A percentile compares a stretch with the other conserved stretches of the same genome.
phyloP scores from a whole-genome alignment of 768 basidiomycete genomes.

The Floccularia luteovirens region DNA sequence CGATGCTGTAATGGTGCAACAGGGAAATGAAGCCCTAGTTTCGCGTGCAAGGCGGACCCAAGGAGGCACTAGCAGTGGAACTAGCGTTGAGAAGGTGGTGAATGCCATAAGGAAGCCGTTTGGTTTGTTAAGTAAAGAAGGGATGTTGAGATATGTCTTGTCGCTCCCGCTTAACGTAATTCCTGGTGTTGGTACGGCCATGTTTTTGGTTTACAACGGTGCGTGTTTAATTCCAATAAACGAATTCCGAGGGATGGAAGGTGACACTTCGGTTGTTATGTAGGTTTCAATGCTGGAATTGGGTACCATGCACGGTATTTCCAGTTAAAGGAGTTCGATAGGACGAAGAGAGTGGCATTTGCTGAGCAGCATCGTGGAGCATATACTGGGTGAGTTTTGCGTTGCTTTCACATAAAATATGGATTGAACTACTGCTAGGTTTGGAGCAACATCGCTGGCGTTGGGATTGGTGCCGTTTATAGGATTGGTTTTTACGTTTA shows the following conservation, averaged over 20 bases:
- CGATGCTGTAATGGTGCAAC: constrained; percentile 26
- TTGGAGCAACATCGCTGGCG: constrained; percentile 52
- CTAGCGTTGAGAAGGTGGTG: constrained; percentile 33
- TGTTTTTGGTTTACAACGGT: constrained; percentile 54
- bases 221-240: constrained; percentile 4
- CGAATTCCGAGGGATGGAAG: background rate
- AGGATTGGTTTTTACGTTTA: constrained; percentile 53
- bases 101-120: constrained; percentile 42
- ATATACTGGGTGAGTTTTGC: constrained; percentile 51
- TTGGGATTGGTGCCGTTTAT: constrained; percentile 56
- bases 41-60: constrained; percentile 4
- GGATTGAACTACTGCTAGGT: constrained; percentile 20
- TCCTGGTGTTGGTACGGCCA: constrained; percentile 54
- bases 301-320: constrained; percentile 61
- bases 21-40: constrained; percentile 23
- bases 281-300: constrained; percentile 40
- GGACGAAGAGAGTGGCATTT: constrained; percentile 31
- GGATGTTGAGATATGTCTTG: constrained; percentile 49
- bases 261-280: constrained; percentile 1
- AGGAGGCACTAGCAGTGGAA: background rate
- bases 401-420: background rate
- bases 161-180: constrained; percentile 64
- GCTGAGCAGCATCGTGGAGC: constrained; percentile 43
- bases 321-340: constrained; percentile 52
- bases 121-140: constrained; percentile 31